Base-by-base conservation (phyloP, 352 stramenopile genomes). In the Poterioochromonas sp. region DNA sequence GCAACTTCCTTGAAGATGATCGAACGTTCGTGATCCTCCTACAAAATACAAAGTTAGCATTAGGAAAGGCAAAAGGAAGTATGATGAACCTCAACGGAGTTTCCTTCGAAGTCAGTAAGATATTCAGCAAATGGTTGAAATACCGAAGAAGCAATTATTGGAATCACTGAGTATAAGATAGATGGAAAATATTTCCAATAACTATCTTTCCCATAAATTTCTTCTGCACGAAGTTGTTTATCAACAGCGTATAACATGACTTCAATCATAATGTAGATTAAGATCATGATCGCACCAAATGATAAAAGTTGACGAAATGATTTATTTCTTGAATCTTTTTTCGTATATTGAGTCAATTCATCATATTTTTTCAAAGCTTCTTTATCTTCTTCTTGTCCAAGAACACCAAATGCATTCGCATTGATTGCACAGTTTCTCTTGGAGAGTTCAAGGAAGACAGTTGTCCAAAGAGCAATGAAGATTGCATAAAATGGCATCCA, bases 391-490 rank as follows among this genome's bases (percentile, higher is more conserved):
- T 82, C 77, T 35, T 73, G 71, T 3, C 78, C 78, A 76, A 88
- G 83, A 26, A 90, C 83, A 0, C 90, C 90, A 90, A 89, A 96
- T 0, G 90, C 73, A 51, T 88, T 87, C 34, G 88, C 88, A 20
- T 93, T 86, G 0, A 88, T 63, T 20, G 86, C 84, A 79, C 92
- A 90, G 76, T 92, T 91, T 0, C 90, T 87, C 68, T 91, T 94
- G 90, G 90, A 96, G 8, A 92, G 80, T 69, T 95, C 90, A 0
- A 90, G 84, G 79, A 96, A 94, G 15, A 93, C 8, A 0, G 89
- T 89, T 74, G 87, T 89, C 90, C 91, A 95, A 39, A 94, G 44
- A 35, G 93, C 88, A n/a, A 95, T 85, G 15, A 93, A 89, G 8
- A 88, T 78, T 0, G 88, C 29, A 71, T 58, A 83, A 58, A 58